Evolutionary conservation across 768 basidiomycete species (phyloP).

Genomic region (Lentinula raphanica): DNA sequence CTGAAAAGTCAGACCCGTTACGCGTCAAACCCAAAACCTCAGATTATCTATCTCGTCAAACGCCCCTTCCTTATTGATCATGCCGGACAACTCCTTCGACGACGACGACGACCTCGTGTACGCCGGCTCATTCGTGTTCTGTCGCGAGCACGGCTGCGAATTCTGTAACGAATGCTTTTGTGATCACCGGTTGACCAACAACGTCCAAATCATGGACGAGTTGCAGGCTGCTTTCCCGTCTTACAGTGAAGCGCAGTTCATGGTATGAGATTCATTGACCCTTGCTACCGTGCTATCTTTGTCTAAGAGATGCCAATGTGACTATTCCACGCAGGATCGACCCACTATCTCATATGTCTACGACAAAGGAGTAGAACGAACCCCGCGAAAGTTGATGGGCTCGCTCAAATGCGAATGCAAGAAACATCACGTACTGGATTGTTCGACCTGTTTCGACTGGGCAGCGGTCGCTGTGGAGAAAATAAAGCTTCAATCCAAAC

Average conservation of each 20-base stretch:
- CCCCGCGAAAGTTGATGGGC: neutral
- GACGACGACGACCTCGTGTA: constrained; percentile 7
- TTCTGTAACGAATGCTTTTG: constrained; percentile 24
- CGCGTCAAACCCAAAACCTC: too few species aligned
- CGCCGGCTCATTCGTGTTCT: constrained; percentile 29
- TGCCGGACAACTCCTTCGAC: neutral
- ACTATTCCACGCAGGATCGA: constrained; percentile 18
- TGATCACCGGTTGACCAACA: constrained; percentile 30
- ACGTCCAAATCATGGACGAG: constrained; percentile 23
- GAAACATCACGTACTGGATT: constrained; percentile 24
- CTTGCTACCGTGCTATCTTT: too few species aligned
- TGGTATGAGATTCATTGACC: constrained; percentile 8
- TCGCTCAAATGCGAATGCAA: constrained; percentile 21
- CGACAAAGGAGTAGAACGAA: constrained; percentile 14
- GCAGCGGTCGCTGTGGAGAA: constrained; percentile 12
- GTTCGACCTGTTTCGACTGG: constrained; percentile 32
- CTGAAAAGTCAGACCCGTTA: too few species aligned
- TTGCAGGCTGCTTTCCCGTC: constrained; percentile 15
- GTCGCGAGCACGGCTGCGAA: constrained; percentile 27
- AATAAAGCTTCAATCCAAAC: constrained; percentile 22
- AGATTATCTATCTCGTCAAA: too few species aligned
- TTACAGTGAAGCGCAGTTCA: constrained; percentile 14
- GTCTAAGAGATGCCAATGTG: too few species aligned
- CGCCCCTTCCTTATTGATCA: too few species aligned
- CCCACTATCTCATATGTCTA: constrained; percentile 16